A percentile compares a stretch with the other conserved stretches of the same genome.
These are phyloP conservation scores for Pleurotus platypus DNA, from an alignment of 768 basidiomycete species.

Conservation along the genomic window DNA sequence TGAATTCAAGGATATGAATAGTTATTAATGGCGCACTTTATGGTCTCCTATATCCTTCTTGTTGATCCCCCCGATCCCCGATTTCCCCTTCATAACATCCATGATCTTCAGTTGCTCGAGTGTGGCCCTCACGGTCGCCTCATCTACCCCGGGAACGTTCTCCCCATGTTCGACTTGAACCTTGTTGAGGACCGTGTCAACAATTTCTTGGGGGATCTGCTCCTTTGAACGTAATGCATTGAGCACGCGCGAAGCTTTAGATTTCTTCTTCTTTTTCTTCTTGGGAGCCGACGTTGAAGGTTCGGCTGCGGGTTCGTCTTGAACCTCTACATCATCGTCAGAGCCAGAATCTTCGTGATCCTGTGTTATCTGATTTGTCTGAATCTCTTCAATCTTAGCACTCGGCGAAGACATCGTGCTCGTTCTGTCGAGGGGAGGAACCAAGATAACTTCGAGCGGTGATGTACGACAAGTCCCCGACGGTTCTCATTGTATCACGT, in stretches of 20 bases:
- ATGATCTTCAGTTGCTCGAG: conserved; percentile 79
- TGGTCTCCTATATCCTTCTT: conserved; percentile 84
- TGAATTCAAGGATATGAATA: not conserved
- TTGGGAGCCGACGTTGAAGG: conserved; percentile 47
- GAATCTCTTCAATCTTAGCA: not conserved
- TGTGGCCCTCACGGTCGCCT: conserved; percentile 64
- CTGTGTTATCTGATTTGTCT: not conserved
- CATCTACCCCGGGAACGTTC: conserved; percentile 43
- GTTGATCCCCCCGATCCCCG: conserved; percentile 69
- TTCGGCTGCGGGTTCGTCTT: conserved; percentile 16
- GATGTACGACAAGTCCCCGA: not conserved
- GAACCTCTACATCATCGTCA: conserved; percentile 20
- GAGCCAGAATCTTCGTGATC: conserved; percentile 22
- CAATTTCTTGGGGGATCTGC: conserved; percentile 56
- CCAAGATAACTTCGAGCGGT: not conserved
- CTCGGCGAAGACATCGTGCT: not conserved
- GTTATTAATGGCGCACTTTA: conserved; percentile 52
- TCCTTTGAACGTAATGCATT: conserved; percentile 42
- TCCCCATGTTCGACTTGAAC: conserved; percentile 58
- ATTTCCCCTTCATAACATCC: conserved; percentile 82
- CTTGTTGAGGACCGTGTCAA: conserved; percentile 64
- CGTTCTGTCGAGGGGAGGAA: not conserved
- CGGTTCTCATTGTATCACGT: not conserved
- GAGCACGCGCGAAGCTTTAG: conserved; percentile 56
- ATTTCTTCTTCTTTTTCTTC: conserved; percentile 90